Evolutionary conservation across 2,329 filamentous ascomycete genomes (phyloP), one percentile per base, ranked within the genome.

Genomic region (Beauveria caledonica): DNA sequence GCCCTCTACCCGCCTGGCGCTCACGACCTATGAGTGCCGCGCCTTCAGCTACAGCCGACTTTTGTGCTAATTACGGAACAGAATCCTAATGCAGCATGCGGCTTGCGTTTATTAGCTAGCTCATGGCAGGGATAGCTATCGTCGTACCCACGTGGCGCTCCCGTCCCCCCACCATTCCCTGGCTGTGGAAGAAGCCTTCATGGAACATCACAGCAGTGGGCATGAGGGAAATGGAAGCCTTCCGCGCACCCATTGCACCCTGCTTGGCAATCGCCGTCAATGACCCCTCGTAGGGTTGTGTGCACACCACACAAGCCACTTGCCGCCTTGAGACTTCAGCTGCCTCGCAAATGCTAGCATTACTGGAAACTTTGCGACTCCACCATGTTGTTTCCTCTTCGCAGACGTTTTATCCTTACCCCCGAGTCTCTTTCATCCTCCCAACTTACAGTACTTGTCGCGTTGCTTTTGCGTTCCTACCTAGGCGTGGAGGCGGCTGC

Each of bases 81-180:
- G 40, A 48, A 48, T 53, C 58, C 58, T 21, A 53, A 60, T 60
- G 58, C 49, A 60, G 58, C 49, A 21, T 45, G 49, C 49, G 56
- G 23, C 36, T 19, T 58, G 46, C 23, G 9, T 25, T 25, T 49
- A 44, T 36, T 55, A 25, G 56, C 46, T 58, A 27, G 42, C 56
- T 29, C 21, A n/a, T 23, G 27, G 39, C 36, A 51, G 48, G 46
- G 56, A 27, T 51, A 27, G 44, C 44, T 17, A 60, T 60, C 57
- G 57, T 60, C 19, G 50, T 60, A 52, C 40, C 59, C 59, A 61
- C 59, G 59, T 61, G 59, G 59, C 59, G 51, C 59, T 55, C 52
- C 59, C 52, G 59, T 13, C 42, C 52, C 51, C 23, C 52, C 36
- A 56, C 51, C 52, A 50, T 44, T 29, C 19, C 45, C 33, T n/a